Conservation (phyloP, 805 yeast genomes). For the Blastobotrys muscicola region DNA sequence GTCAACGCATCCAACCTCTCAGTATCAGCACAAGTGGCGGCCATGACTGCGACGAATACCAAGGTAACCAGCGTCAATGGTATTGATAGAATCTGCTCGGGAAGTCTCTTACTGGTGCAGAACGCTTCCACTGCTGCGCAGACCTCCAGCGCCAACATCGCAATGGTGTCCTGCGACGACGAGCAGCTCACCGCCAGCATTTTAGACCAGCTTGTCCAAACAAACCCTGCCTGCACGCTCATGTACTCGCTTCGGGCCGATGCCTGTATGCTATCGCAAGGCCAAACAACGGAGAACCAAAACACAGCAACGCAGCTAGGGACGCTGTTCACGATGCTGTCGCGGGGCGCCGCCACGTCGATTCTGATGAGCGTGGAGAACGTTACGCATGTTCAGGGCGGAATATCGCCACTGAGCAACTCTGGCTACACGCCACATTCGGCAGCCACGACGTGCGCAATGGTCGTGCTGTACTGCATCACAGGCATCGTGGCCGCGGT, state of each 20-base stretch:
- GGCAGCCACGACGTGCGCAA: slow-evolving; percentile 17
- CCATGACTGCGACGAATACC: slow-evolving; percentile 12
- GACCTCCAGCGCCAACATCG: slow-evolving; percentile 9
- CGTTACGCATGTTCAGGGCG: background rate
- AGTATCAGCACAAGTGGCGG: slow-evolving; percentile 13
- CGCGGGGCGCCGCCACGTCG: slow-evolving; percentile 10
- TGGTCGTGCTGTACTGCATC: slow-evolving; percentile 23
- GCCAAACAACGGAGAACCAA: background rate
- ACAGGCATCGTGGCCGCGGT: slow-evolving; percentile 24
- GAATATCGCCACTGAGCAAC: slow-evolving; percentile 1
- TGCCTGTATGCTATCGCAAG: slow-evolving; percentile 11
- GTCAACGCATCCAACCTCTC: slow-evolving; percentile 6
- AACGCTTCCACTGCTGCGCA: slow-evolving; percentile 2
- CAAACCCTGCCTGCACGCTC: slow-evolving; percentile 16
- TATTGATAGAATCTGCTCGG: slow-evolving; percentile 11
- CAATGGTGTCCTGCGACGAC: slow-evolving; percentile 18
- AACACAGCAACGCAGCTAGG: slow-evolving; percentile 15
- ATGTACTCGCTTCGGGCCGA: slow-evolving; percentile 15
- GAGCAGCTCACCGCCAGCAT: slow-evolving; percentile 9
- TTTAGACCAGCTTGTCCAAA: slow-evolving; percentile 10
- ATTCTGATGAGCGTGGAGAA: slow-evolving; percentile 8
- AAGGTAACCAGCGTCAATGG: slow-evolving; percentile 6
- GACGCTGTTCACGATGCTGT: slow-evolving; percentile 16
- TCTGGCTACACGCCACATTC: slow-evolving; percentile 5
- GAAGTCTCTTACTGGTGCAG: slow-evolving; percentile 9